phyloP scores from a whole-genome alignment of 1,139 yeast species.

The Suhomyces choctaworum region DNA sequence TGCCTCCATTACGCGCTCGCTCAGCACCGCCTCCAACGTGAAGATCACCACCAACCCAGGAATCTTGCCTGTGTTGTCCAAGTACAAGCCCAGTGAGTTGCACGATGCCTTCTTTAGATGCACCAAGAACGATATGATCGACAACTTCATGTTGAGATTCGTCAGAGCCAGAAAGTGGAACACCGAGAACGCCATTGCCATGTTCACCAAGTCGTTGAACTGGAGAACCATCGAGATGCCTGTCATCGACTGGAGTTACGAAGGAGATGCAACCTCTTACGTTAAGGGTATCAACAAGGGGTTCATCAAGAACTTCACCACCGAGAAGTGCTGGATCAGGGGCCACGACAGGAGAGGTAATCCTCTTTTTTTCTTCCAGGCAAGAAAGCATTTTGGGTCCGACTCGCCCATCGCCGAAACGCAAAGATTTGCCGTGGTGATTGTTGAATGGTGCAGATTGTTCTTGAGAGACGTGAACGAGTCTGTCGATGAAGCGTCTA shows the following conservation, averaged over 20 bases:
- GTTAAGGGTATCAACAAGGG: slow-evolving; percentile 34
- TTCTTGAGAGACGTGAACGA: slow-evolving; percentile 37
- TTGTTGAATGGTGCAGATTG: slow-evolving; percentile 44
- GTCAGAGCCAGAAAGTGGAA: slow-evolving; percentile 48
- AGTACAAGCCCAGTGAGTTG: slow-evolving; percentile 27
- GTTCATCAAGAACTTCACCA: slow-evolving; percentile 38
- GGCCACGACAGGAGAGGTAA: slow-evolving; percentile 42
- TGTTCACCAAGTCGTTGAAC: slow-evolving; percentile 38
- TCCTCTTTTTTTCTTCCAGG: slow-evolving; percentile 43
- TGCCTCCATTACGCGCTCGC: not conserved
- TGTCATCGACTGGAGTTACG: slow-evolving; percentile 35
- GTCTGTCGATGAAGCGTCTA: slow-evolving; percentile 39
- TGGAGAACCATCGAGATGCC: slow-evolving; percentile 39
- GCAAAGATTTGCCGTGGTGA: slow-evolving; percentile 39
- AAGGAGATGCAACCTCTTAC: slow-evolving; percentile 44
- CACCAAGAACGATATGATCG: slow-evolving; percentile 36
- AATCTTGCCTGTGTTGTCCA: slow-evolving; percentile 20
- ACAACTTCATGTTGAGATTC: slow-evolving; percentile 38
- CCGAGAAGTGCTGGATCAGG: slow-evolving; percentile 41
- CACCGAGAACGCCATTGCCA: slow-evolving; percentile 31
- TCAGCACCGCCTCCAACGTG: slow-evolving; percentile 2
- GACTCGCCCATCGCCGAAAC: slow-evolving; percentile 42
- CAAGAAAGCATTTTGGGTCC: slow-evolving; percentile 41
- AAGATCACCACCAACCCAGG: slow-evolving; percentile 21
- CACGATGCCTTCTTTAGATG: slow-evolving; percentile 27